Conservation (phyloP, 257 asterid genomes). For the Haberlea rhodopensis region DNA sequence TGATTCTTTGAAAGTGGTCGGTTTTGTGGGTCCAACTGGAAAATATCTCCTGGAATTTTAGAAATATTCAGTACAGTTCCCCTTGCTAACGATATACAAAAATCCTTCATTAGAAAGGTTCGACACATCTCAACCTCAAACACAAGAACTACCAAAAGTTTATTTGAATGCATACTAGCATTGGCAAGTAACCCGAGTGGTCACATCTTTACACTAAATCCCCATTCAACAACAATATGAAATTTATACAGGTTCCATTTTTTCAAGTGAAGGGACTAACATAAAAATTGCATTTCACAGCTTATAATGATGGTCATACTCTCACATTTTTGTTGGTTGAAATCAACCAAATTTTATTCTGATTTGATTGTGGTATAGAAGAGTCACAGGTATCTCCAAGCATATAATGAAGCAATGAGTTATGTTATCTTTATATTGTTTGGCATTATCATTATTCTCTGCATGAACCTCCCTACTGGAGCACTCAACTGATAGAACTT, state of each 20-base stretch:
- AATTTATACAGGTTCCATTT: background rate
- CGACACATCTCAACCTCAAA: slow-evolving; percentile 19
- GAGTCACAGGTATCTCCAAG: background rate
- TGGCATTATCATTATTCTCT: background rate
- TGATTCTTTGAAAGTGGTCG: slow-evolving; percentile 72
- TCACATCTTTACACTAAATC: background rate
- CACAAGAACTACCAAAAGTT: background rate
- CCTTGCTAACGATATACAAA: background rate
- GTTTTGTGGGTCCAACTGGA: slow-evolving; percentile 90
- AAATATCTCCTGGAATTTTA: slow-evolving; percentile 67
- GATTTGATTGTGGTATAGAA: background rate
- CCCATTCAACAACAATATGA: background rate
- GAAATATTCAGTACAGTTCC: slow-evolving; percentile 22
- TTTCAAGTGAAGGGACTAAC: background rate
- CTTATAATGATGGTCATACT: background rate
- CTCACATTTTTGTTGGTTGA: background rate
- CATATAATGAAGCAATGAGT: background rate
- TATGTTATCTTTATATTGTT: background rate
- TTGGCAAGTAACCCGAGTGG: background rate
- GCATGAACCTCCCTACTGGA: background rate
- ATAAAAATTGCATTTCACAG: too few relatives aligned
- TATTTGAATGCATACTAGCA: background rate
- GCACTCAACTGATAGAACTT: background rate
- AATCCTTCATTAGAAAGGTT: background rate
- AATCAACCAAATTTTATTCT: background rate